These are phyloP conservation scores for Cladosporium austrohemisphaericum DNA, from an alignment of 2,329 filamentous ascomycete genomes.

Conservation along the genomic window DNA sequence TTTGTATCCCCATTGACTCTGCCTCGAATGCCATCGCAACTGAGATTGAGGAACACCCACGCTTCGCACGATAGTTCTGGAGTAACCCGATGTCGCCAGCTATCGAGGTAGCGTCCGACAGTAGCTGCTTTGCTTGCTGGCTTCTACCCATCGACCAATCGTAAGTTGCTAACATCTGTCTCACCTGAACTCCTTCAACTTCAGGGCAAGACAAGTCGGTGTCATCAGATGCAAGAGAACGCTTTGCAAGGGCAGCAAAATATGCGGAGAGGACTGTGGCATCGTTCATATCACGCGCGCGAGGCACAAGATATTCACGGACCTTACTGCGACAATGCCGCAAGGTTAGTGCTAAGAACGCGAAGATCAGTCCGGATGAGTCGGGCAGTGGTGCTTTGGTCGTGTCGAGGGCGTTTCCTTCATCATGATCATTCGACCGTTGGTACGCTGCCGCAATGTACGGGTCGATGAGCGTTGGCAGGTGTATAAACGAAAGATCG, in stretches of 20 bases:
- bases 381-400: too few relatives aligned
- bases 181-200: not conserved
- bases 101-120: not conserved
- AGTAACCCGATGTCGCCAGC: not conserved
- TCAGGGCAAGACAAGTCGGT: not conserved
- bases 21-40: not conserved
- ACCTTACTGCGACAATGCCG: not conserved
- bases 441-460: not conserved
- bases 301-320: not conserved
- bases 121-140: not conserved
- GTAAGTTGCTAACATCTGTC: not conserved
- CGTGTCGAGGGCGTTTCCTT: too few relatives aligned
- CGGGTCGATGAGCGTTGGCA: not conserved
- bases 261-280: not conserved
- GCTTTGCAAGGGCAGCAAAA: not conserved
- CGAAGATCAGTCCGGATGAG: not conserved
- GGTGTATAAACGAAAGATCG: not conserved
- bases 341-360: not conserved
- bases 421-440: too few relatives aligned
- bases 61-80: not conserved
- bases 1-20: not conserved
- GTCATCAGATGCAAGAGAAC: not conserved
- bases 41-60: not conserved
- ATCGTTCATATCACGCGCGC: not conserved
- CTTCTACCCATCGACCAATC: not conserved